These are phyloP conservation scores for Kodamaea hsintzibuensis DNA, from an alignment of 805 yeast genomes.

Conservation along the genomic window DNA sequence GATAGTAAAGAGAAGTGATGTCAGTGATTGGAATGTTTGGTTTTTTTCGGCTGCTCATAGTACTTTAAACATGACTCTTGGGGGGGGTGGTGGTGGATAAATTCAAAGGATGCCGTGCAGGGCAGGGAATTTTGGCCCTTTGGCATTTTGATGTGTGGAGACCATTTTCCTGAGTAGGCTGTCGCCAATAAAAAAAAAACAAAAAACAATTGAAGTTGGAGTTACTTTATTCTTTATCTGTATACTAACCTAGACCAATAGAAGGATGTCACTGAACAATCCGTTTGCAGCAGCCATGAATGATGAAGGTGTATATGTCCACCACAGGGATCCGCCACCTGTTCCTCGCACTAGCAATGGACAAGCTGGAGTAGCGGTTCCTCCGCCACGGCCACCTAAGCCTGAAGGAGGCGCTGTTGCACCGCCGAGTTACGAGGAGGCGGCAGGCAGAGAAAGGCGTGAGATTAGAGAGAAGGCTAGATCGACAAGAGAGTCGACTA, in stretches of 20 bases:
- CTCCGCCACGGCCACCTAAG: slow-evolving; percentile 20
- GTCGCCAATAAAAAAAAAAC: neutral
- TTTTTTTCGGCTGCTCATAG: neutral
- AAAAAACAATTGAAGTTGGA: neutral
- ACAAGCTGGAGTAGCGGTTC: neutral
- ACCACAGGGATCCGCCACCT: slow-evolving; percentile 39
- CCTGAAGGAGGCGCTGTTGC: slow-evolving; percentile 20
- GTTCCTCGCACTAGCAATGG: slow-evolving; percentile 22
- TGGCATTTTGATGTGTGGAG: neutral
- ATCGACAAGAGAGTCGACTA: slow-evolving; percentile 27
- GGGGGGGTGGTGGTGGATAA: neutral
- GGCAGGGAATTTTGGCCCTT: no score
- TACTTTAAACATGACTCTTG: neutral
- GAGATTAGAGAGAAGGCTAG: slow-evolving; percentile 46
- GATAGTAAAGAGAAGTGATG: neutral
- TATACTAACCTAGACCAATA: slow-evolving; percentile 11
- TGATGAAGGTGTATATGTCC: slow-evolving; percentile 38
- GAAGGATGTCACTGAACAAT: slow-evolving; percentile 46
- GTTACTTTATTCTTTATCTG: neutral
- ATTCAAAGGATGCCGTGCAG: neutral
- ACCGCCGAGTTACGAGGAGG: slow-evolving; percentile 75
- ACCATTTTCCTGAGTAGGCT: neutral
- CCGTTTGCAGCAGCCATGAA: slow-evolving; percentile 53
- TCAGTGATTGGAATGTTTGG: neutral
- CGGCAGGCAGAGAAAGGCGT: slow-evolving; percentile 49